These are phyloP conservation scores for Boletales sp. DNA, from an alignment of 768 basidiomycete species.

Conservation along the genomic window DNA sequence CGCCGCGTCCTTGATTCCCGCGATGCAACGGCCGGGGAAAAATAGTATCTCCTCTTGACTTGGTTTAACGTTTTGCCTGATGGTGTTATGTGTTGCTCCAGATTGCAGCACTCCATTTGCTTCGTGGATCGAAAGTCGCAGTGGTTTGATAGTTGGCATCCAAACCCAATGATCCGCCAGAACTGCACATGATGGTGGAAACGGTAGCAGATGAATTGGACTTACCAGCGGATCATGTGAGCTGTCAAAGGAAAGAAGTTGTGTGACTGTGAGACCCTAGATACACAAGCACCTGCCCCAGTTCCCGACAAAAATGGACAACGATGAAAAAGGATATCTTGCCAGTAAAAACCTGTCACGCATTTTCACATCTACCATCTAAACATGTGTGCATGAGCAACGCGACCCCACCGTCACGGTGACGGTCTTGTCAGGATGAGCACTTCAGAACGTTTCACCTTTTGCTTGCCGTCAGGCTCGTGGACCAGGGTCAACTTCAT, in stretches of 20 bases:
- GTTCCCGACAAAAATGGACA: background rate
- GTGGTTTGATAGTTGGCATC: too few relatives aligned
- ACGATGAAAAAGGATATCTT: background rate
- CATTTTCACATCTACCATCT: background rate
- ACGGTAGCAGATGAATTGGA: background rate
- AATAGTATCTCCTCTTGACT: background rate
- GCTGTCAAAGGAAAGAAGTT: background rate
- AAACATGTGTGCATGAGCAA: background rate
- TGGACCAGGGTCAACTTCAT: background rate
- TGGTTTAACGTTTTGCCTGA: background rate
- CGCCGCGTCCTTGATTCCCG: background rate
- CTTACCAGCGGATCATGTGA: background rate
- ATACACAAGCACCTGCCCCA: background rate
- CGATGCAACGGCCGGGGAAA: background rate
- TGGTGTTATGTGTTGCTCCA: background rate
- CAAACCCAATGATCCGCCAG: too few relatives aligned
- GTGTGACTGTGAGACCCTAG: background rate
- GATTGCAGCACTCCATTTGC: background rate
- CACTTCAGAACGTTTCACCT: background rate
- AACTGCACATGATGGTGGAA: background rate
- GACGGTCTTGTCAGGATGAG: background rate
- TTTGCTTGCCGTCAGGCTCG: background rate
- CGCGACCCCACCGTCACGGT: background rate
- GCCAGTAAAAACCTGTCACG: background rate
- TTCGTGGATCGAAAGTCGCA: too few relatives aligned